A percentile compares a stretch with the other conserved stretches of the same genome.
Evolutionary conservation across 164 flowering plant genomes (phyloP).

Genomic region (Kalanchoe fedtschenkoi): DNA sequence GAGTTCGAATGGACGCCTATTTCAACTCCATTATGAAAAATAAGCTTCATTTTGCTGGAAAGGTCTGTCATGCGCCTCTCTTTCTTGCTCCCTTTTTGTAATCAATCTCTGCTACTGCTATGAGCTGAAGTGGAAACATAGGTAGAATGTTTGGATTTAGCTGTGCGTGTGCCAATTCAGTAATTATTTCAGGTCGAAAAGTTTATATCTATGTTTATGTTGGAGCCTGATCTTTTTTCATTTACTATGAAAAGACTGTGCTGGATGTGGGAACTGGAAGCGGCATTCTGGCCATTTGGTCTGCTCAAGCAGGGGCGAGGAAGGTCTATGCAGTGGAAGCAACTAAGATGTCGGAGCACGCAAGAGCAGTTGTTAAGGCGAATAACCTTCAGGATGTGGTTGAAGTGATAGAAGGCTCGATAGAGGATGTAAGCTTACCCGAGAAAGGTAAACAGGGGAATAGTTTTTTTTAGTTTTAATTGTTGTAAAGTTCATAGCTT

Average conservation of each 20-base stretch:
- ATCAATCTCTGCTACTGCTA: too few relatives aligned
- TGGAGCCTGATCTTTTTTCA: too few relatives aligned
- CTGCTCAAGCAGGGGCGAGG: slow-evolving; percentile 94
- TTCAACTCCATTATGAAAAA: slow-evolving; percentile 66
- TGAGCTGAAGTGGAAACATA: too few relatives aligned
- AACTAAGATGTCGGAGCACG: slow-evolving; percentile 88
- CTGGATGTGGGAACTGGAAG: slow-evolving; percentile 99
- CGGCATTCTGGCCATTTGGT: slow-evolving; percentile 97
- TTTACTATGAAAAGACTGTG: slow-evolving; percentile 43
- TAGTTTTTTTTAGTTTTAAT: not conserved
- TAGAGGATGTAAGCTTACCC: slow-evolving; percentile 77
- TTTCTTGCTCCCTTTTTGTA: not conserved
- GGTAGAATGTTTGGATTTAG: too few relatives aligned
- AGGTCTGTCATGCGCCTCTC: slow-evolving; percentile 31
- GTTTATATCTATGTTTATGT: not conserved
- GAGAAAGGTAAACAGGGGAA: slow-evolving; percentile 53
- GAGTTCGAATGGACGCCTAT: slow-evolving; percentile 96
- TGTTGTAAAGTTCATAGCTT: not conserved
- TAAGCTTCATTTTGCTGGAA: slow-evolving; percentile 66
- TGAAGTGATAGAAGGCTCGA: slow-evolving; percentile 88
- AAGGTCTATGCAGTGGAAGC: slow-evolving; percentile 99
- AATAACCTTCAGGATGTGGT: slow-evolving; percentile 59
- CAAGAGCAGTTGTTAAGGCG: slow-evolving; percentile 68
- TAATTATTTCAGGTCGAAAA: not conserved
- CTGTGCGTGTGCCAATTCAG: too few relatives aligned